Percentiles rank a stretch among this genome's conserved stretches.
These are phyloP conservation scores for Benincasa hispida DNA, from an alignment of 306 rosid genomes.

Conservation along the genomic window DNA sequence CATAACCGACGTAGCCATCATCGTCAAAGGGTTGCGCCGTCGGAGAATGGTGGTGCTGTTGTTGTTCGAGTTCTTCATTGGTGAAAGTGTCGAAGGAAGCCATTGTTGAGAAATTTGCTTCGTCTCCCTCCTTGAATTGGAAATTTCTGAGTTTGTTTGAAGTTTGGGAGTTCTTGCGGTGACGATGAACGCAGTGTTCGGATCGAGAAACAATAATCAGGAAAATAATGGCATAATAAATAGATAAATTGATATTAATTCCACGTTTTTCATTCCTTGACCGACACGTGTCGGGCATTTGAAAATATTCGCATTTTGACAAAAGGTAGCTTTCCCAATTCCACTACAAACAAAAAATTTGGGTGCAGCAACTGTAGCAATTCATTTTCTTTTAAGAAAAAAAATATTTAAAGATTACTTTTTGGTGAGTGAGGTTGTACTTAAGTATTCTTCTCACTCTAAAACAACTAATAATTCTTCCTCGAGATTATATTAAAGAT, in stretches of 20 bases:
- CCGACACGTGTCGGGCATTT: background rate
- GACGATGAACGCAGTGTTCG: conserved; percentile 15
- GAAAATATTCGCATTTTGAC: background rate
- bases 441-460: too few relatives aligned
- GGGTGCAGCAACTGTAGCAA: too few relatives aligned
- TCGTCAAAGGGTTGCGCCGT: conserved; percentile 30
- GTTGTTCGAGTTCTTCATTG: conserved; percentile 22
- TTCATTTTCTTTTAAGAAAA: too few relatives aligned
- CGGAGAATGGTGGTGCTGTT: conserved; percentile 18
- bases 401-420: too few relatives aligned
- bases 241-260: background rate
- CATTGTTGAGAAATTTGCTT: conserved; percentile 15
- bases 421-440: too few relatives aligned
- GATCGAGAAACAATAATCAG: conserved; percentile 8
- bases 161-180: background rate
- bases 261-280: background rate
- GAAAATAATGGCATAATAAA: background rate
- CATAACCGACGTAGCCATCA: conserved; percentile 25
- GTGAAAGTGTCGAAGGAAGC: conserved; percentile 51
- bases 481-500: too few relatives aligned
- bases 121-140: background rate
- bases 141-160: background rate
- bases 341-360: background rate
- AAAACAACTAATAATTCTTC: too few relatives aligned
- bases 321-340: background rate